Conservation (phyloP, 2,329 filamentous ascomycete species). For the Basipetospora chlamydospora region DNA sequence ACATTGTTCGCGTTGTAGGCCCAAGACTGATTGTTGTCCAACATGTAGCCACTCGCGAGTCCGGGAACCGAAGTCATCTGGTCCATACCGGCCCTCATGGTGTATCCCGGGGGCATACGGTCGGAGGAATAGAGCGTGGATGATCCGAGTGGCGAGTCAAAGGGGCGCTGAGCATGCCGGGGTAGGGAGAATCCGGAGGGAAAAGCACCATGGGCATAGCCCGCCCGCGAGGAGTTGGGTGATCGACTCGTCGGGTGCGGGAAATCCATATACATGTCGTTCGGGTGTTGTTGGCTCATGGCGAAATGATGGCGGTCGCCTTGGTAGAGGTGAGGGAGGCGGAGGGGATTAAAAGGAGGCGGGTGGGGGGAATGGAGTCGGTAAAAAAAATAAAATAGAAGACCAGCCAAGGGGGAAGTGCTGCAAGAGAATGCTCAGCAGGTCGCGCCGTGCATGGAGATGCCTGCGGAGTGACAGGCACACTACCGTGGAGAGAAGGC, state of each 20-base stretch:
- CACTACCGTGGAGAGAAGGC: no score
- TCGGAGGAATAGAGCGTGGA: conserved; percentile 59
- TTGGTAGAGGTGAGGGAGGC: not conserved
- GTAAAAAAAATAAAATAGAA: not conserved
- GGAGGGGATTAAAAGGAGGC: not conserved
- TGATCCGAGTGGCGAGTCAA: conserved; percentile 52
- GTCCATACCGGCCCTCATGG: conserved; percentile 40
- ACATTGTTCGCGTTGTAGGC: conserved; percentile 57
- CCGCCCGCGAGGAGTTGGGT: conserved; percentile 55
- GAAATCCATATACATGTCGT: conserved; percentile 62
- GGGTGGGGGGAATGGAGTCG: not conserved
- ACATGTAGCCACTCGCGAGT: conserved; percentile 29
- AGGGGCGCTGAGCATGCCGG: conserved; percentile 53
- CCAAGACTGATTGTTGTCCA: conserved; percentile 62
- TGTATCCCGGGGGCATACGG: conserved; percentile 40
- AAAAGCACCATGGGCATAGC: conserved; percentile 33
- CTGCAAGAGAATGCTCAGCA: not conserved
- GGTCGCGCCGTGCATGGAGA: not conserved
- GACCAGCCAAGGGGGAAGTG: not conserved
- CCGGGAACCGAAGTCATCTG: conserved; percentile 23
- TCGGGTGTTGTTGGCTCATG: conserved; percentile 37
- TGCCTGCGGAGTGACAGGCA: no score
- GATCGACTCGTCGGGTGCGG: conserved; percentile 39
- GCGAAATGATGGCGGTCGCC: no score
- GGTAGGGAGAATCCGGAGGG: conserved; percentile 28